A percentile compares a stretch with the other conserved stretches of the same genome.
Evolutionary conservation across 148 eudicot species (phyloP).

Genomic region (Agrostemma githago): DNA sequence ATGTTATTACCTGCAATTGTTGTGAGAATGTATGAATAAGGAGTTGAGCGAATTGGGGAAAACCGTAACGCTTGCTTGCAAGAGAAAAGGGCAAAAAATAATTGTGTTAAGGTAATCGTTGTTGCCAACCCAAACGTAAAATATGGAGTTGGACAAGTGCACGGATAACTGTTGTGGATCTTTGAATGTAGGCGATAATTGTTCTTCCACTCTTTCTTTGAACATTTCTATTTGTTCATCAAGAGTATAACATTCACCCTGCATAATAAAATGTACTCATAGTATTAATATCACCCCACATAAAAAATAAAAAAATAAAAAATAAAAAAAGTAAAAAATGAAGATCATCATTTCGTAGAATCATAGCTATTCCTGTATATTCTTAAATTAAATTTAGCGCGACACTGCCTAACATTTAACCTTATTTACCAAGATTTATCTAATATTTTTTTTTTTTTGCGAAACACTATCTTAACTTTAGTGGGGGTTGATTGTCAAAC

Average conservation of each 20-base stretch:
- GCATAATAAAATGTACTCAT: slow-evolving; percentile 11
- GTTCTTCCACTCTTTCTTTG: slow-evolving; percentile 25
- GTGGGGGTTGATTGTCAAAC: too few relatives aligned
- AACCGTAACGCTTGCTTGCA: slow-evolving; percentile 16
- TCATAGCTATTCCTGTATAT: too few relatives aligned
- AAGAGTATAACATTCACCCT: slow-evolving; percentile 55
- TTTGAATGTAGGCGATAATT: slow-evolving; percentile 14
- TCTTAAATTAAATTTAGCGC: too few relatives aligned
- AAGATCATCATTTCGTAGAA: too few relatives aligned
- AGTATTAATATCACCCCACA: too few relatives aligned
- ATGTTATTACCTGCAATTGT: slow-evolving; percentile 33
- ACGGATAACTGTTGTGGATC: slow-evolving; percentile 9
- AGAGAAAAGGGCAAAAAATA: slow-evolving; percentile 23
- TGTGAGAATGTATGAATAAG: slow-evolving; percentile 31
- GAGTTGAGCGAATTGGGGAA: slow-evolving; percentile 33
- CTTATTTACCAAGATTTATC: too few relatives aligned
- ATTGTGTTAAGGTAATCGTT: slow-evolving; percentile 41
- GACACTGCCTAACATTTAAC: too few relatives aligned
- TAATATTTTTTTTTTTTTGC: too few relatives aligned
- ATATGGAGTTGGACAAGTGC: slow-evolving; percentile 42
- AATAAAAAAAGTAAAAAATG: too few relatives aligned
- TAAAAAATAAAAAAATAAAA: too few relatives aligned
- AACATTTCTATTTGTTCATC: slow-evolving; percentile 43
- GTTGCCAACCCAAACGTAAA: slow-evolving; percentile 32
- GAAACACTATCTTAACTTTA: too few relatives aligned